Evolutionary conservation across 352 stramenopile species (phyloP), one percentile per base, ranked within the genome.

Genomic region (Blastocystis sp.): DNA sequence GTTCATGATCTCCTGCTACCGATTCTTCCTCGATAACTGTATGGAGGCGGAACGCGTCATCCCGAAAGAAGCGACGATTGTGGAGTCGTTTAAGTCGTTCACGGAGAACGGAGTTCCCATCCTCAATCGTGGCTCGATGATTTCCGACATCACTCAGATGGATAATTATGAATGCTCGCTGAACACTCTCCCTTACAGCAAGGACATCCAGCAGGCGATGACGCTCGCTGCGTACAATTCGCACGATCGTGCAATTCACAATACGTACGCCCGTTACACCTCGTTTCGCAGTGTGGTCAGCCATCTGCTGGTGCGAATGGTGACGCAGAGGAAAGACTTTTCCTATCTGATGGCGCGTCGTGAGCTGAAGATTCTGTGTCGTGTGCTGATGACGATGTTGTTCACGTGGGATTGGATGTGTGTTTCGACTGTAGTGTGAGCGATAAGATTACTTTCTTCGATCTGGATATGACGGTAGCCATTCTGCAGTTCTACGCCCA

Each of bases 311-410:
- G 2, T 63, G 40, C 6, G 34, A n/a, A 57, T 46, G 42, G 16
- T 65, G 32, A 21, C 36, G 53, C 29, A 44, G 27, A 18, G 36
- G 4, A 6, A 4, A 32, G 48, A 57, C 21, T 21, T 40, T 4
- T 9, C 56, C 1, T 27, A 38, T 36, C 1, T 3, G 16, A 51
- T 40, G 51, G 42, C 69, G 21, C 21, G 24, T 18, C 42, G 48
- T 4, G 21, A 63, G 16, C 32, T 81, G 1, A 81, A 81, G 27
- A 49, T 61, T 40, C 18, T 81, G 16, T 63, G 48, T 34, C 42
- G 44, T n/a, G 44, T 57, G 29, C 44, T 81, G 44, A 81, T 81
- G 69, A 29, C 21, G 36, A 65, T 48, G 27, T 51, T 81, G 29
- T 81, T 63, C n/a, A 36, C 48, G 69, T 81, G 40, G 32, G 24